Conservation (phyloP, 768 basidiomycete genomes). For the Tulasnella sp. region DNA sequence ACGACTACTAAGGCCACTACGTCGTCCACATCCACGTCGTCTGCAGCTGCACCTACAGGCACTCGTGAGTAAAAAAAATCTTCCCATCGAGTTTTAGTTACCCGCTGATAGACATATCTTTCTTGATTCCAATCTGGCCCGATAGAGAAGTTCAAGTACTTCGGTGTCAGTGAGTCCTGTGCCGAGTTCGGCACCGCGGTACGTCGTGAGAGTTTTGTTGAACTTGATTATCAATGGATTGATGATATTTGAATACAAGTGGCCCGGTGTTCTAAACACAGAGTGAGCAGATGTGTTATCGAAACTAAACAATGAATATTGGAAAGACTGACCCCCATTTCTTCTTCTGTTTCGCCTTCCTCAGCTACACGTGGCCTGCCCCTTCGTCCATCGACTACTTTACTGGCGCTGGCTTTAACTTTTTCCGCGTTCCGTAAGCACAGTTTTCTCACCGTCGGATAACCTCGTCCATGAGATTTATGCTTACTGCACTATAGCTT, state of each 20-base stretch:
- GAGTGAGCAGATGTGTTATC: constrained; percentile 21
- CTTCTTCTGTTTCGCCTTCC: neutral
- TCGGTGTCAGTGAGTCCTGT: constrained; percentile 43
- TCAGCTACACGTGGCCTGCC: constrained; percentile 38
- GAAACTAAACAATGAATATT: neutral
- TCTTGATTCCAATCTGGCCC: neutral
- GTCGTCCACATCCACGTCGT: neutral
- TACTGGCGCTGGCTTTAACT: neutral
- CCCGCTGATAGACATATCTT: neutral
- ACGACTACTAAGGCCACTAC: constrained; percentile 12
- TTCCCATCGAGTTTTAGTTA: neutral
- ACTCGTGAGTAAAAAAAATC: too few species aligned
- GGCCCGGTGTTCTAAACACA: constrained; percentile 36
- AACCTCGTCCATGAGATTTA: constrained; percentile 46
- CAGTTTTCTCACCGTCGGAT: constrained; percentile 32
- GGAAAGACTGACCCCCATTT: neutral
- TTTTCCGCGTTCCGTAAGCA: neutral
- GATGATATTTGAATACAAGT: constrained; percentile 40
- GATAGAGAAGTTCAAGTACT: constrained; percentile 6
- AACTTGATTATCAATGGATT: constrained; percentile 26
- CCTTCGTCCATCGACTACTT: constrained; percentile 32
- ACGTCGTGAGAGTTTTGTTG: neutral
- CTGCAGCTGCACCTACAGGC: too few species aligned
- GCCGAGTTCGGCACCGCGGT: constrained; percentile 45
- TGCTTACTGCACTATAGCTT: constrained; percentile 55